phyloP scores from a whole-genome alignment of 1,284 basidiomycete genomes.

The Chalciporus sp. region DNA sequence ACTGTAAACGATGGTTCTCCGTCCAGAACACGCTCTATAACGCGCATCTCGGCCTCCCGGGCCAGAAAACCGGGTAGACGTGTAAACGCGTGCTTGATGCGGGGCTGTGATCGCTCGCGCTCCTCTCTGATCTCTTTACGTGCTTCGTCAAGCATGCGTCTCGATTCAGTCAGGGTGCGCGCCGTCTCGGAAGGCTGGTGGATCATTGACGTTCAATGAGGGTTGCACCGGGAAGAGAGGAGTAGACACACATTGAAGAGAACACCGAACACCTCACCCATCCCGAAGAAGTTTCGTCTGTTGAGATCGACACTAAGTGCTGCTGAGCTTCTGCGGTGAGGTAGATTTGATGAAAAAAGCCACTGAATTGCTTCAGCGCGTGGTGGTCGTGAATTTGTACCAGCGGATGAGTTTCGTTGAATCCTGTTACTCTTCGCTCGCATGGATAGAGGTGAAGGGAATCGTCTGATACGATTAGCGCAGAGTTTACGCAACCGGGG shows the following conservation, averaged over 20 bases:
- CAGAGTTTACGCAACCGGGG: constrained; percentile 9
- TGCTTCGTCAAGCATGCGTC: constrained; percentile 72
- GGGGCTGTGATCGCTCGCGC: constrained; percentile 63
- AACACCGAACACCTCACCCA: constrained; percentile 76
- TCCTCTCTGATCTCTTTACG: constrained; percentile 70
- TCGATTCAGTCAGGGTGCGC: constrained; percentile 76
- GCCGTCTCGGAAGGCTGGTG: constrained; percentile 74
- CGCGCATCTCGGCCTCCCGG: constrained; percentile 64
- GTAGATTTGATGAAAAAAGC: constrained; percentile 73
- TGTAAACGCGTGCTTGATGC: constrained; percentile 77
- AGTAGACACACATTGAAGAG: constrained; percentile 64
- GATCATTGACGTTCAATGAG: constrained; percentile 14
- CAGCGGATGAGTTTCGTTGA: constrained; percentile 24
- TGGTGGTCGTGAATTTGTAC: constrained; percentile 32
- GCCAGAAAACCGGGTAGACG: constrained; percentile 73
- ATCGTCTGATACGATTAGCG: constrained; percentile 8
- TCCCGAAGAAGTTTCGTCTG: constrained; percentile 74
- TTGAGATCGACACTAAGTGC: constrained; percentile 58
- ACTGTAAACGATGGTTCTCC: constrained; percentile 79
- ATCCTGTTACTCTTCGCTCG: constrained; percentile 26
- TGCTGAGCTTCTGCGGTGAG: constrained; percentile 57
- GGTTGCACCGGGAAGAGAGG: neutral
- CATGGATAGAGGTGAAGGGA: constrained; percentile 19
- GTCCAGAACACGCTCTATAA: constrained; percentile 63
- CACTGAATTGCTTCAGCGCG: constrained; percentile 51